Conservation (phyloP, 2,329 filamentous ascomycete genomes). For the Curvularia eragrostidis region DNA sequence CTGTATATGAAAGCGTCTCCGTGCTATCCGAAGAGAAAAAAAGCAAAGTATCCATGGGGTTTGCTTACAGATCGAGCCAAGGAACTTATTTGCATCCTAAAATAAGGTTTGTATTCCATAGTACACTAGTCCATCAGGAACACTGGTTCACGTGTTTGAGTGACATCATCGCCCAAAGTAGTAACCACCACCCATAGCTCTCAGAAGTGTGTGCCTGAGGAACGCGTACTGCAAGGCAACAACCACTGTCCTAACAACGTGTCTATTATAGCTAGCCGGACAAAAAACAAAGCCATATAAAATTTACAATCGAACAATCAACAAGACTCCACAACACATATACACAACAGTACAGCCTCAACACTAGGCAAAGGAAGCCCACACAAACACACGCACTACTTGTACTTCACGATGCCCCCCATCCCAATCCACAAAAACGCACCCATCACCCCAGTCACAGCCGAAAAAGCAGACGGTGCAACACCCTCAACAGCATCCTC, state of each 20-base stretch:
- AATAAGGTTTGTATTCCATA: not conserved
- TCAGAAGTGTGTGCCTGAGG: conserved; percentile 20
- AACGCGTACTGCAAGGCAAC: conserved; percentile 32
- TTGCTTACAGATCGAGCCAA: not conserved
- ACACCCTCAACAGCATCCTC: conserved; percentile 49
- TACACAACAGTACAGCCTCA: not conserved
- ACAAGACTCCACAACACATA: not conserved
- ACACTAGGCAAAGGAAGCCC: not conserved
- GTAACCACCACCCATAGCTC: conserved; percentile 25
- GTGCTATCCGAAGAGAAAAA: not conserved
- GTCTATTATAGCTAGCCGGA: not conserved
- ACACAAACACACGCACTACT: not conserved
- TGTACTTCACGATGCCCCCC: conserved; percentile 50
- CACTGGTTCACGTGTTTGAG: conserved; percentile 22
- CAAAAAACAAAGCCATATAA: not conserved
- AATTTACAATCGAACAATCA: not conserved
- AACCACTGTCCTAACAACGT: conserved; percentile 15
- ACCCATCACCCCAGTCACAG: conserved; percentile 52
- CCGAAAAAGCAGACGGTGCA: conserved; percentile 45
- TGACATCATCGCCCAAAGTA: conserved; percentile 41
- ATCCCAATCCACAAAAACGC: conserved; percentile 56
- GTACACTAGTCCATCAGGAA: conserved; percentile 1
- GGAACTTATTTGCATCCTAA: not conserved
- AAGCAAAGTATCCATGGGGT: not conserved
- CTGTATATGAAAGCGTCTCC: not conserved